These are phyloP conservation scores for Candida taoyuanica DNA, from an alignment of 805 yeast species.

Conservation along the genomic window DNA sequence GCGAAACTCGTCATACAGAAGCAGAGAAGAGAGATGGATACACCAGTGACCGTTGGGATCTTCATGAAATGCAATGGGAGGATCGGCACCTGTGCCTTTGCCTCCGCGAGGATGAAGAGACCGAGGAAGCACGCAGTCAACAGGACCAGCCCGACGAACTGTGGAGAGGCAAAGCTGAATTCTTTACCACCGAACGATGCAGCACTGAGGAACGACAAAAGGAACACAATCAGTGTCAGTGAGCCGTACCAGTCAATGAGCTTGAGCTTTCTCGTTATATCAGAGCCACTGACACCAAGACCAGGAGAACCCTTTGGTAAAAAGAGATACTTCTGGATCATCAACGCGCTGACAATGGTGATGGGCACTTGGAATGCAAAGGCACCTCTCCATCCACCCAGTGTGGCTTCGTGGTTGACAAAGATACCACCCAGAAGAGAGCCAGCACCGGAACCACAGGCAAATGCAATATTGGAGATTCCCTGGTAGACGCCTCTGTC, in stretches of 20 bases:
- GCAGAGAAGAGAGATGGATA: conserved; percentile 62
- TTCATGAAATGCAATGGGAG: conserved; percentile 53
- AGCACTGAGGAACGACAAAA: conserved; percentile 43
- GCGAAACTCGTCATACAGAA: conserved; percentile 36
- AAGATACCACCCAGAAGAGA: conserved; percentile 59
- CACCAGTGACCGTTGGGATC: conserved; percentile 56
- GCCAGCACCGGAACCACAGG: conserved; percentile 72
- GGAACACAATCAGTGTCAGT: conserved; percentile 38
- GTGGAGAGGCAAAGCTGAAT: conserved; percentile 34
- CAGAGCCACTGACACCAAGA: conserved; percentile 40
- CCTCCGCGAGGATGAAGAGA: conserved; percentile 40
- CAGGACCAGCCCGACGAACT: conserved; percentile 30
- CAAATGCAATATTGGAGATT: conserved; percentile 68
- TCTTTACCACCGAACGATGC: conserved; percentile 52
- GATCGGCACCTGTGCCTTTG: conserved; percentile 50
- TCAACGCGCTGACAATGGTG: conserved; percentile 40
- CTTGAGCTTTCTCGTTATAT: conserved; percentile 42
- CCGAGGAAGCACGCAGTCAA: conserved; percentile 34
- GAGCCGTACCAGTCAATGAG: conserved; percentile 56
- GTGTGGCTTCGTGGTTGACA: conserved; percentile 28
- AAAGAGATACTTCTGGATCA: conserved; percentile 33
- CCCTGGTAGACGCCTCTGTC: conserved; percentile 84
- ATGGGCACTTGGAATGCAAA: conserved; percentile 50
- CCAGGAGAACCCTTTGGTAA: conserved; percentile 52
- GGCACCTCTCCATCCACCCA: conserved; percentile 47